Conservation (phyloP, 805 yeast species). For the Starmerella bacillaris region DNA sequence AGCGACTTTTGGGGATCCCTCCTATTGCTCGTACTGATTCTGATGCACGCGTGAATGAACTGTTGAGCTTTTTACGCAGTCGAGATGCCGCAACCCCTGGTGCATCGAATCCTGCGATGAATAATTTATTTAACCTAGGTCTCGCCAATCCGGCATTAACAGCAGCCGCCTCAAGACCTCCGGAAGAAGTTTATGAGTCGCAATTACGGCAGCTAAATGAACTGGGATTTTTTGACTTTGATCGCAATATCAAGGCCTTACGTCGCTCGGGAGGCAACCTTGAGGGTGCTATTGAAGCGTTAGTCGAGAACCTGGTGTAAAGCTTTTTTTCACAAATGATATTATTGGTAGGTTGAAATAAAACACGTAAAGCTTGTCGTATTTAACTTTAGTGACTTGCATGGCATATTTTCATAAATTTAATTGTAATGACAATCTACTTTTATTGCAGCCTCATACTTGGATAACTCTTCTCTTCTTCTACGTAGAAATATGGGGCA, state of each 20-base stretch:
- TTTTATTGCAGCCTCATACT: no score
- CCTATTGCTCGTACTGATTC: no score
- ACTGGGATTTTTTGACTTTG: constrained; percentile 82
- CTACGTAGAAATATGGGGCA: no score
- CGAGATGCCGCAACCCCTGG: no score
- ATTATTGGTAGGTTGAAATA: no score
- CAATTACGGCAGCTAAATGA: constrained; percentile 63
- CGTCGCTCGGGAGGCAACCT: constrained; percentile 94
- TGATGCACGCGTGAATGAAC: no score
- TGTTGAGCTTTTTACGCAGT: no score
- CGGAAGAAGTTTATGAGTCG: constrained; percentile 57
- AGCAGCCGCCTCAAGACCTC: constrained; percentile 36
- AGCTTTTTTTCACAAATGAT: background rate
- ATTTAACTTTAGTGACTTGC: no score
- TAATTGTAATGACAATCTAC: no score
- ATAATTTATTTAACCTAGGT: background rate
- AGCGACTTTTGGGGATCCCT: background rate
- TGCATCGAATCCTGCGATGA: background rate
- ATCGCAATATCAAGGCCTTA: constrained; percentile 74
- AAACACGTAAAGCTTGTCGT: no score
- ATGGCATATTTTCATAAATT: no score
- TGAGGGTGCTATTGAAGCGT: constrained; percentile 85
- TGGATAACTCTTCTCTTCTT: no score
- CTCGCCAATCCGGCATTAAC: constrained; percentile 1
- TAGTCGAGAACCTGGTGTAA: constrained; percentile 38